Evolutionary conservation across 768 basidiomycete genomes (phyloP), one percentile per base, ranked within the genome.

Genomic region (Macrolepiota dolichaula): DNA sequence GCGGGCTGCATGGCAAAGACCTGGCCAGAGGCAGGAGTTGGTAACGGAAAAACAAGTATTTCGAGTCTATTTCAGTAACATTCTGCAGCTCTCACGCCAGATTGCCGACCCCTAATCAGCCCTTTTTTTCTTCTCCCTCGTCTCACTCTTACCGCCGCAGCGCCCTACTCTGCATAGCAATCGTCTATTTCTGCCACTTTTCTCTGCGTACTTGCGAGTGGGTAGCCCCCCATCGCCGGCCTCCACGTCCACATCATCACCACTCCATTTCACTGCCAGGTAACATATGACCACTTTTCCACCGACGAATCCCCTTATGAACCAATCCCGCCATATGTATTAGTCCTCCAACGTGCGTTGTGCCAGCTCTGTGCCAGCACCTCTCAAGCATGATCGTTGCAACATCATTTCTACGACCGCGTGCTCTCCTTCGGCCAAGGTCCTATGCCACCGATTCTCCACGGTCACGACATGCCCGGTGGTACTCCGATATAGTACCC

Each of bases 401-500:
- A 37, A 36, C 36, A 36, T 37, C 10, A n/a, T 24, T 54, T 54
- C n/a, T 40, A 36, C 52, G 36, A 38, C 52, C 36, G 52, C 52
- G 52, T 47, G 55, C 55, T 15, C 29, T 29, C 53, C 29, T 67
- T 66, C 60, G 62, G 62, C 59, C 56, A 67, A 57, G 55, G 32
- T 22, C 11, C 7, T 38, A 54, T 36, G 44, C 53, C 59, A 40
- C 63, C 37, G 57, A 55, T 56, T 55, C 67, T 49, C 65, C 66
- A 4, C 76, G 71, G 59, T 85, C 81, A 32, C 74, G 78, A 11
- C 88, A 92, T 70, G 82, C 81, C 5, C 75, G 79, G 65, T 86
- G 88, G 80, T 94, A 94, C 71, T 76, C 84, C 47, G 80, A 85
- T 55, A 79, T 87, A 52, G 73, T 88, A 40, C 92, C 92, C 27